These are phyloP conservation scores for Candida bentonensis DNA, from an alignment of 805 yeast genomes.

Conservation along the genomic window DNA sequence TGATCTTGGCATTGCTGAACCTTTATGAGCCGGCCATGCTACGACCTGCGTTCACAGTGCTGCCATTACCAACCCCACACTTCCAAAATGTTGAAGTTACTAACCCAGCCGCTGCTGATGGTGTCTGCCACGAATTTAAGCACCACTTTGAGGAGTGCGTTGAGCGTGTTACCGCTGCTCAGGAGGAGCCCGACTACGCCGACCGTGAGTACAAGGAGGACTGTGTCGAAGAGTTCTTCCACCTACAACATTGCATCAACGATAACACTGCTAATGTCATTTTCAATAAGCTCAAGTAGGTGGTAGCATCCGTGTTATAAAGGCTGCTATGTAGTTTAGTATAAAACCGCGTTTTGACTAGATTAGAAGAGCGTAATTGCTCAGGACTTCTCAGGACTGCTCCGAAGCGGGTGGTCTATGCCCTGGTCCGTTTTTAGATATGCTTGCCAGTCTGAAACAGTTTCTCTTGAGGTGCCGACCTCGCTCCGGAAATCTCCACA, in stretches of 20 bases:
- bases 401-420: too few relatives aligned
- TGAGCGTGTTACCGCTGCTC: conserved; percentile 83
- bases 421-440: too few relatives aligned
- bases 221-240: conserved; percentile 97
- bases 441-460: too few relatives aligned
- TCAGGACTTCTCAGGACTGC: too few relatives aligned
- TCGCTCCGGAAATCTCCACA: too few relatives aligned
- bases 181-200: conserved; percentile 73
- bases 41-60: too few relatives aligned
- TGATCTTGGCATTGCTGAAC: too few relatives aligned
- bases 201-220: conserved; percentile 81
- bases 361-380: too few relatives aligned
- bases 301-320: neutral
- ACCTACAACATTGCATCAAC: conserved; percentile 83
- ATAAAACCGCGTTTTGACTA: neutral
- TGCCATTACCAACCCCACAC: too few relatives aligned
- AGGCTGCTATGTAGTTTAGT: conserved; percentile 2
- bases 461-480: too few relatives aligned
- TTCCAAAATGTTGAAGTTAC: too few relatives aligned
- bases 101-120: conserved; percentile 44
- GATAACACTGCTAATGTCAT: conserved; percentile 85
- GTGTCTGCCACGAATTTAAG: conserved; percentile 55
- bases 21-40: too few relatives aligned
- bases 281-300: conserved; percentile 69
- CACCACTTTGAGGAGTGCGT: conserved; percentile 93